Base-by-base conservation (phyloP, 1,284 basidiomycete species). In the Cutaneotrichosporon spelunceum region DNA sequence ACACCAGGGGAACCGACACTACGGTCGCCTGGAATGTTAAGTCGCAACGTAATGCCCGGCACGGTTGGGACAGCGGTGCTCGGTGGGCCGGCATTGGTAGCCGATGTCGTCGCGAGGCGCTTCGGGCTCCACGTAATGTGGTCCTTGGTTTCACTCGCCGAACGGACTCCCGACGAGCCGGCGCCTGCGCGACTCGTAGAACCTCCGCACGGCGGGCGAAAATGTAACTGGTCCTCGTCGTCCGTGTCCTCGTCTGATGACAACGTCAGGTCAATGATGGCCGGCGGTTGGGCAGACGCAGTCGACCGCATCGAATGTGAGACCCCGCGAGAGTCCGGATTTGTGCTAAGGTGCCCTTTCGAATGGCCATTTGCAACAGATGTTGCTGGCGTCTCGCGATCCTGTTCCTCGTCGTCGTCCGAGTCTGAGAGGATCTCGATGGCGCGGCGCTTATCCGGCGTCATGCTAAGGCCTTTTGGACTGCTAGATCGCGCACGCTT, bases 361-460 rank as follows among this genome's bases (percentile, higher is more conserved):
- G 53, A 45, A 42, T 57, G 56, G 3, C 53, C 50, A 53, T 59
- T 55, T 24, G 26, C 30, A 19, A 47, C 52, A 33, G 48, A 48
- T 14, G 52, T 36, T 33, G 27, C 24, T 9, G 50, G 16, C n/a
- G 42, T 19, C 11, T 27, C 16, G 13, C 54, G 2, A 57, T 58
- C 84, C 68, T 87, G 2, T 57, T 58, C 84, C 68, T 87, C 85
- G 57, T 88, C 87, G 45, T 88, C 87, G 58, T 89, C 85, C 49
- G 84, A 84, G 65, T 87, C 90, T 69, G 90, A 89, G 59, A 90
- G 80, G n/a, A 91, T 85, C 70, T 88, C 87, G 16, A 84, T 81
- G 57, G 84, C 81, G 45, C 81, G 80, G 1, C 72, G 67, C 60
- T 78, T 76, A 36, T 63, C 61, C 45, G 60, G 68, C 7, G 49